Evolutionary conservation across 2,329 filamentous ascomycete genomes (phyloP), one percentile per base, ranked within the genome.

Genomic region (Xylariaceae sp.): DNA sequence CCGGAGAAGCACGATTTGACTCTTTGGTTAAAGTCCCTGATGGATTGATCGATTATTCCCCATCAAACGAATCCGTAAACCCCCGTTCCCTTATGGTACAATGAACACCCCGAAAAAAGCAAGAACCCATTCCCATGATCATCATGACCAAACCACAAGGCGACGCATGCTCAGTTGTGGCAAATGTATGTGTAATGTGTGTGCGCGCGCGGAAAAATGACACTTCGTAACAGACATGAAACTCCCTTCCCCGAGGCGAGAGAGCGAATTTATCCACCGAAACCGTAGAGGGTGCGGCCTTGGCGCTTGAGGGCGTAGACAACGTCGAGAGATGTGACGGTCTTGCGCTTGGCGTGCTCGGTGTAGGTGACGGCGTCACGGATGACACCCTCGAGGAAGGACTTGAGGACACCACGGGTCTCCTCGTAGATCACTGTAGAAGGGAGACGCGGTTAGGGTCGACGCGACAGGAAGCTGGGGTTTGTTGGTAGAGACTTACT

Each of bases 301-400:
- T 87, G 84, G 73, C 84, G 78, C 80, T 87, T 84, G 66, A 84
- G 76, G 58, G 81, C 81, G 69, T 85, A 84, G 74, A 86, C 83
- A 44, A 86, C 83, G 69, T 86, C 83, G 65, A 86, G 81, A 3
- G 83, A 85, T 55, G 82, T 86, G 74, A 87, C 84, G 44, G 84
- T 87, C 82, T 88, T 88, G 78, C 88, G 84, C 86, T 90, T 90
- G 76, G 86, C 86, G 83, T 90, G 88, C 81, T 90, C 88, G 69
- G 88, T 90, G 82, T 90, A 90, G 74, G 88, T 90, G 78, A 90
- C 85, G 64, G 87, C 86, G 71, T 90, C 87, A 77, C 87, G 85
- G 74, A 91, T 90, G 76, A 91, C 88, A 76, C 86, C 83, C 79
- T 90, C 88, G 70, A 91, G 87, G 86, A 90, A 90, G 76, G 87